phyloP scores from a whole-genome alignment of 768 basidiomycete genomes.

The Mycena crocata region DNA sequence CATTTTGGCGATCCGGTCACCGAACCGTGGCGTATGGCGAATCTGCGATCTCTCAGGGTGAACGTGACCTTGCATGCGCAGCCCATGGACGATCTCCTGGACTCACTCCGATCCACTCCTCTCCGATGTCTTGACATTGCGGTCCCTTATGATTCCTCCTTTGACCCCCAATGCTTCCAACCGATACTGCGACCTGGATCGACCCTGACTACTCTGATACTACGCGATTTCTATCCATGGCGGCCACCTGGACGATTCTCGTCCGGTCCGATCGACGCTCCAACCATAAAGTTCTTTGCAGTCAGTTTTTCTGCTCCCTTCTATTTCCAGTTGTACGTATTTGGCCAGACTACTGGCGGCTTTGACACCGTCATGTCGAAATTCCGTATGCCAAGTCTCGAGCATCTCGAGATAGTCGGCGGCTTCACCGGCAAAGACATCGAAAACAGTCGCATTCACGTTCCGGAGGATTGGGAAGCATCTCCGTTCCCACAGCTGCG shows the following conservation, averaged over 20 bases:
- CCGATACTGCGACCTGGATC: neutral
- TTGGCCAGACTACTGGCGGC: neutral
- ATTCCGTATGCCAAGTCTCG: conserved; percentile 15
- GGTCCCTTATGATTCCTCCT: neutral
- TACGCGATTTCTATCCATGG: neutral
- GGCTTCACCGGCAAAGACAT: neutral
- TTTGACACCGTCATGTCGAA: neutral
- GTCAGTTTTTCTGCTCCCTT: neutral
- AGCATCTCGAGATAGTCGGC: conserved; percentile 12
- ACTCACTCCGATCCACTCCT: too few species aligned
- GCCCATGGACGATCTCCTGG: too few species aligned
- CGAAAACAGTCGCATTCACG: neutral
- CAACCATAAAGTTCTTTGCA: neutral
- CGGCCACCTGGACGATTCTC: too few species aligned
- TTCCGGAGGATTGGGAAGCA: conserved; percentile 3
- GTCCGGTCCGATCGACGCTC: conserved; percentile 2
- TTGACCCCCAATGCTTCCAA: neutral
- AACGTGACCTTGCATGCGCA: too few species aligned
- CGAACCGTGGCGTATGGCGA: neutral
- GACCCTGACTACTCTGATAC: neutral
- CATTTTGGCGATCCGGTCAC: neutral
- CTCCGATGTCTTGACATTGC: neutral
- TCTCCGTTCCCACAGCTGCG: conserved; percentile 6
- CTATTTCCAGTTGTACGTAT: neutral
- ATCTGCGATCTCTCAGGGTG: neutral